Evolutionary conservation across 495 filamentous ascomycete species (phyloP), one percentile per base, ranked within the genome.

Genomic region (Podospora anserina): DNA sequence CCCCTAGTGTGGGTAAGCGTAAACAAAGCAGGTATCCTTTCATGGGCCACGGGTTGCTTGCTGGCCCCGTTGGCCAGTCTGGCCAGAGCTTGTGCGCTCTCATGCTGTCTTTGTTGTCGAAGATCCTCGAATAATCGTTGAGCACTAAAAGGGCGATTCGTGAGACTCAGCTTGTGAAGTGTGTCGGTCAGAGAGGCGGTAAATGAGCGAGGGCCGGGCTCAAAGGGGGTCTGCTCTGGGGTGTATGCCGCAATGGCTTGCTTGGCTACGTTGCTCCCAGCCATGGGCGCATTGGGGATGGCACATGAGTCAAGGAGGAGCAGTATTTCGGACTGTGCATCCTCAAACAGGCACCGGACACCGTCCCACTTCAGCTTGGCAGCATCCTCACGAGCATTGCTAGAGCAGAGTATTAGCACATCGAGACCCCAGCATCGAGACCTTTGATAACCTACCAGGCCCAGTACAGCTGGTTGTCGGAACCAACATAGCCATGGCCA

Each of bases 381-480:
- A 30, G 81, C 76, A 64, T 81, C 78, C 60, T 79, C 77, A 39
- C 76, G 77, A 5, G 77, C n/a, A 66, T 80, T 79, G 69, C 83
- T 85, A 61, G 5, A 69, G 2, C n/a, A 13, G 1, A 15, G n/a
- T 20, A 63, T 74, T 60, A 77, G 71, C 44, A 16, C 20, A 26
- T 34, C 62, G 6, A 54, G 32, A 28, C n/a, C n/a, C 49, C 16
- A 20, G 60, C 61, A 32, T 62, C 28, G 32, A 61, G 28, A 15
- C 53, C 9, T 20, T 11, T 20, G 9, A 61, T 60, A 1, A 80
- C 85, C 70, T 78, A 87, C 85, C 82, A 82, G 26, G 84, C 82
- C 85, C 84, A 86, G 68, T 83, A 86, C 4, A 86, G 77, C 69
- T 85, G 83, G 68, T 82, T 79, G 69, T 87, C 83, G 5, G 77